These are phyloP conservation scores for Magnaporthales sp. DNA, from an alignment of 2,329 filamentous ascomycete species.

Conservation along the genomic window DNA sequence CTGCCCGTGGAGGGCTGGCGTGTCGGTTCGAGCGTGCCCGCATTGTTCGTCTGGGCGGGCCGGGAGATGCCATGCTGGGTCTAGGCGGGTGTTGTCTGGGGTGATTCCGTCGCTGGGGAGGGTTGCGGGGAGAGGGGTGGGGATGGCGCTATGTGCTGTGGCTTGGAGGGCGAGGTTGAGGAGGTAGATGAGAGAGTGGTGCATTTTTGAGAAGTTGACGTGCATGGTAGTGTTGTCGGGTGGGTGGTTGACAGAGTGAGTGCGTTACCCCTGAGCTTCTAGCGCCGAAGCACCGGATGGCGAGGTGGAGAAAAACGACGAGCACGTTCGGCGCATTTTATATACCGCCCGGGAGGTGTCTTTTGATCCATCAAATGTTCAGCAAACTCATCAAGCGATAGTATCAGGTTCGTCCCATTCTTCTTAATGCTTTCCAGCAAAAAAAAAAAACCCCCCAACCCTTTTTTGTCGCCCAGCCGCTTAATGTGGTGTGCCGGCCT, in stretches of 20 bases:
- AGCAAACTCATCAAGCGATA: background rate
- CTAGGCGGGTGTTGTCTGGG: no score
- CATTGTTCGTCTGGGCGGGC: background rate
- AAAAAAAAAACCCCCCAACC: no score
- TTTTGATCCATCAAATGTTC: background rate
- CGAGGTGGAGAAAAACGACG: background rate
- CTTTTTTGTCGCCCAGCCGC: background rate
- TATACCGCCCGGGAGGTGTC: background rate
- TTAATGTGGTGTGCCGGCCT: background rate
- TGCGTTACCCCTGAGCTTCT: no score
- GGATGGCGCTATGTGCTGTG: background rate
- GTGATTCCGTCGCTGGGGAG: no score
- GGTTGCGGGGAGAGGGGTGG: no score
- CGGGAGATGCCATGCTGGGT: background rate
- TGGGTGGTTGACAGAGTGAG: background rate
- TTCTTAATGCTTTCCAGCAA: no score
- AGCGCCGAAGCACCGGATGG: background rate
- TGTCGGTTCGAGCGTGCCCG: background rate
- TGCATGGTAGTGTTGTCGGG: no score
- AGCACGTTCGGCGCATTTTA: background rate
- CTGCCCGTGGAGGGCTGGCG: background rate
- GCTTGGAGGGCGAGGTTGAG: background rate
- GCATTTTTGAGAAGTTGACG: background rate
- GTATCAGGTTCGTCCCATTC: background rate
- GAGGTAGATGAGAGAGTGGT: background rate